Evolutionary conservation across 129 eudicot species (phyloP), one percentile per base, ranked within the genome.

Genomic region (Pulicaria dysenterica): DNA sequence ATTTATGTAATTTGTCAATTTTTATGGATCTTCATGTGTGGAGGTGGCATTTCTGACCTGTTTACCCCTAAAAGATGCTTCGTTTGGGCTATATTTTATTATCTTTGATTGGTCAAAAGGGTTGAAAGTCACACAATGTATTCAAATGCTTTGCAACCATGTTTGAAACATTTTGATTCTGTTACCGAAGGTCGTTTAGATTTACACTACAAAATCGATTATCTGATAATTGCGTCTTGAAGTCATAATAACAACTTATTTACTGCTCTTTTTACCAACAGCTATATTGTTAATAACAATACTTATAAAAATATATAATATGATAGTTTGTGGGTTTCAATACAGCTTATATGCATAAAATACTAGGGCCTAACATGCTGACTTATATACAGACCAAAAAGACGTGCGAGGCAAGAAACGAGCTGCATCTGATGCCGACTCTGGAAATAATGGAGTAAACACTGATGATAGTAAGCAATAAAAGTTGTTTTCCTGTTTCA

Each of bases 361-460:
- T 24, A 24, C 31, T 69, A 51, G 16, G 64, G 39, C 12, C 37
- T 39, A 53, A 69, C 62, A 16, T 53, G 40, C 51, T 16, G 15
- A 61, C 67, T 6, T 77, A 39, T 70, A 51, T 37, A 48, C 76
- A 70, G 74, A 67, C 68, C 62, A 34, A 9, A 84, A 67, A 63
- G 78, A 51, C 3, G 64, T 41, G 50, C 37, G 86, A 16, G 86
- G 75, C 41, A 89, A 76, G 68, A 89, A 89, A 75, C 73, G 92
- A 36, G 44, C 86, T 3, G 81, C 83, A 71, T 76, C 91, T 61
- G 89, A 86, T 68, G 54, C 57, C 17, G 83, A 84, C 47, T 57
- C 79, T 49, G 66, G 46, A 16, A 39, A 54, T 19, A 57, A 69
- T 6, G 79, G 31, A 38, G 13, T 55, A 41, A 43, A 55, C 72